Base-by-base conservation (phyloP, 2,329 filamentous ascomycete species). In the Xylariaceae sp. region DNA sequence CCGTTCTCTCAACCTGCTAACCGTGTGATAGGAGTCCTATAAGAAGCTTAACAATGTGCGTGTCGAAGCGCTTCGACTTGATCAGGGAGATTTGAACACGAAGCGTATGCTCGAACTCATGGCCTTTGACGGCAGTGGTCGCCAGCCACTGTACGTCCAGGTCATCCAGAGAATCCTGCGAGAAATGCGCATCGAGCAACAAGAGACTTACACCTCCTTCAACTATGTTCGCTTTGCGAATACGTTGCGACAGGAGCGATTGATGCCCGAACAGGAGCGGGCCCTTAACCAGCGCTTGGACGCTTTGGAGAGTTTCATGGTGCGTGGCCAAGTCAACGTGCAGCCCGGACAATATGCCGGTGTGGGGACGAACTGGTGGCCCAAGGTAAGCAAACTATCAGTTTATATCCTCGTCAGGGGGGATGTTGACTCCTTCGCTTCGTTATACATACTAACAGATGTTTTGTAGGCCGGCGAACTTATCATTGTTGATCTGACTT, bases 401-500 rank as follows among this genome's bases (percentile, higher is more conserved):
- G 1, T 23, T 13, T n/a, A 44, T 15, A 49, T 18, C 37, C 11
- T 4, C 53, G 3, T 13, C 3, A 5, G 9, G 45, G 7, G 7
- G 30, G 3, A 11, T 9, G 11, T 13, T 23, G 3, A 6, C 11
- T 15, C 35, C 9, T 18, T 17, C 18, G 8, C 5, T 30, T 30
- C 23, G 3, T 4, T 15, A 39, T 23, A 34, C 60, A 39, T 23
- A 34, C 60, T 57, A 5, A 61, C 41, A 15, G 3, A 52, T 7
- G 15, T 10, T 41, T 49, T 3, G 17, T 56, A 76, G 53, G 73
- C 79, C 0, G 83, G 83, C 1, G 74, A 76, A 9, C 72, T 89
- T 0, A 88, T 83, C 0, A 87, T 90, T 53, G 75, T 92, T 4
- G 89, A 94, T 66, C 75, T 94, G 0, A 89, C 84, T 0, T 90